phyloP scores from a whole-genome alignment of 2,329 filamentous ascomycete genomes.

The Aspergillus thermomutatus region DNA sequence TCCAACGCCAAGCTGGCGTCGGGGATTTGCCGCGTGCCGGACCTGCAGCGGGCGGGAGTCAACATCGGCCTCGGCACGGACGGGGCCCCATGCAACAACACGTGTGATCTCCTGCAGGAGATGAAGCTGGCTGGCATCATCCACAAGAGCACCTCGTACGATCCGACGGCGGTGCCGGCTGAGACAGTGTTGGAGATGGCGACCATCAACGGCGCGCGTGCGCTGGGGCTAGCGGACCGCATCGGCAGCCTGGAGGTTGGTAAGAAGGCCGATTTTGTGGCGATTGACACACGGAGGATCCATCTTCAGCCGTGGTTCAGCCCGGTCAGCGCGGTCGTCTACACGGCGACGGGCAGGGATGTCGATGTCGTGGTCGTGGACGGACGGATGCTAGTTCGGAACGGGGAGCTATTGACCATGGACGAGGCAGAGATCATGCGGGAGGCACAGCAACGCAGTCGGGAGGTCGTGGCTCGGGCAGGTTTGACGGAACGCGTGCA shows the following conservation, averaged over 20 bases:
- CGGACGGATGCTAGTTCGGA: slow-evolving; percentile 38
- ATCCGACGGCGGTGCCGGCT: slow-evolving; percentile 44
- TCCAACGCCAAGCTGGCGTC: slow-evolving; percentile 53
- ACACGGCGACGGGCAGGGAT: slow-evolving; percentile 44
- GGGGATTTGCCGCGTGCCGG: slow-evolving; percentile 48
- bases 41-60: slow-evolving; percentile 42
- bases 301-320: slow-evolving; percentile 40
- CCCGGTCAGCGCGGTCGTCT: slow-evolving; percentile 42
- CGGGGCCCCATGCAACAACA: slow-evolving; percentile 53
- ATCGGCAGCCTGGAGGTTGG: slow-evolving; percentile 41
- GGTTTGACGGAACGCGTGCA: slow-evolving; percentile 36
- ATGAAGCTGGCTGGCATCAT: slow-evolving; percentile 52
- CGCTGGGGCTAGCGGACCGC: slow-evolving; percentile 42
- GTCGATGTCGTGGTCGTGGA: slow-evolving; percentile 46
- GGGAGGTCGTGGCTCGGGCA: slow-evolving; percentile 38
- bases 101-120: slow-evolving; percentile 52
- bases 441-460: slow-evolving; percentile 34
- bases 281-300: slow-evolving; percentile 29
- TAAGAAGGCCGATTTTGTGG: slow-evolving; percentile 44
- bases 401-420: slow-evolving; percentile 36
- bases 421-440: slow-evolving; percentile 40
- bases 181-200: slow-evolving; percentile 51
- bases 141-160: slow-evolving; percentile 43
- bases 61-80: slow-evolving; percentile 52
- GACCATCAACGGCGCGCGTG: slow-evolving; percentile 50